These are phyloP conservation scores for Neurospora sublineolata DNA, from an alignment of 495 filamentous ascomycete species.

Conservation along the genomic window DNA sequence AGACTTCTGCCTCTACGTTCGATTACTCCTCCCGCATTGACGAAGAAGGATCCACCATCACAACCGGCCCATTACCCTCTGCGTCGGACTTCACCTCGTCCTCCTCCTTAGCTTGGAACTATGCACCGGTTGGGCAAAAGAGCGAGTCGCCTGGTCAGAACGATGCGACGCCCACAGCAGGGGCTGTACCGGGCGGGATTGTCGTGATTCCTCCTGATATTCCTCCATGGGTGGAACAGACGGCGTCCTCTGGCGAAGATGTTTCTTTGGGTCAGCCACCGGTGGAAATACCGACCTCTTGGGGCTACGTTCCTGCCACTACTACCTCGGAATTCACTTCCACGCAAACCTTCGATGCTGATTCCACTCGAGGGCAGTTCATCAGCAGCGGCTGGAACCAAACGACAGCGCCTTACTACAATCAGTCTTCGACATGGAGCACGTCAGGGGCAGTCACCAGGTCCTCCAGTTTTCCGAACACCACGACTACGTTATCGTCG, in stretches of 20 bases:
- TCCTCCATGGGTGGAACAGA: neutral
- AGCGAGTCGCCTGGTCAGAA: neutral
- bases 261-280: neutral
- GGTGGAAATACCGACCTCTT: neutral
- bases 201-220: neutral
- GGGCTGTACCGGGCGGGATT: neutral
- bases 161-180: neutral
- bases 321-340: neutral
- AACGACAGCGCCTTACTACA: neutral
- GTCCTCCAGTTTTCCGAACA: neutral
- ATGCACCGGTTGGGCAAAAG: neutral
- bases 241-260: neutral
- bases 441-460: neutral
- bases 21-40: neutral
- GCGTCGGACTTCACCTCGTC: neutral
- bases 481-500: neutral
- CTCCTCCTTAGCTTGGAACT: neutral
- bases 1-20: neutral
- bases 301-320: neutral
- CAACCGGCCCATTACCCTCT: neutral
- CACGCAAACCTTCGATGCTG: neutral
- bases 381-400: neutral
- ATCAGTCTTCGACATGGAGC: conserved; percentile 5
- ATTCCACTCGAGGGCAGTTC: neutral
- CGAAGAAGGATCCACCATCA: neutral